Conservation (phyloP, 352 stramenopile genomes). For the Phytophthora agathidicida region DNA sequence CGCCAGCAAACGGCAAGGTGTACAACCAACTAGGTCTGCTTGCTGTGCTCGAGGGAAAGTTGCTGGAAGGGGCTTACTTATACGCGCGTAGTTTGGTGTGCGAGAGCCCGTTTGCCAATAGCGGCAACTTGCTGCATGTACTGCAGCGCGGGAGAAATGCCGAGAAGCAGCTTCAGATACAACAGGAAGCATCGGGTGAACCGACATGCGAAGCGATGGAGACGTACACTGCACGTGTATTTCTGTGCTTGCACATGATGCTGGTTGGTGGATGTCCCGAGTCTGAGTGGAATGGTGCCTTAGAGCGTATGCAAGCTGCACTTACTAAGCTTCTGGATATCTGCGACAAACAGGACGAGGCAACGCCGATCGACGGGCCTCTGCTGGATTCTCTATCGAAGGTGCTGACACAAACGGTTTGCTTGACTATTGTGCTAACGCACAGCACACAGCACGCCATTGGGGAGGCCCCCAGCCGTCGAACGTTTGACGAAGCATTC, state of each 20-base stretch:
- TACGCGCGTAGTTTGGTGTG: conserved; percentile 54
- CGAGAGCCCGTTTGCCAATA: conserved; percentile 42
- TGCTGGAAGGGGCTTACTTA: conserved; percentile 46
- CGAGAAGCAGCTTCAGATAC: conserved; percentile 12
- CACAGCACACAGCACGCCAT: conserved; percentile 28
- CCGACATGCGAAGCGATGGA: conserved; percentile 15
- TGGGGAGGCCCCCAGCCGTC: background rate
- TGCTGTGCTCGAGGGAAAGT: conserved; percentile 38
- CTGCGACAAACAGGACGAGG: conserved; percentile 21
- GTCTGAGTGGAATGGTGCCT: conserved; percentile 3
- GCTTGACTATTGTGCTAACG: conserved; percentile 39
- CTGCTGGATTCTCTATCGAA: conserved; percentile 14
- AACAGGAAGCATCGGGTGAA: conserved; percentile 2
- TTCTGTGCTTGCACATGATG: conserved; percentile 29
- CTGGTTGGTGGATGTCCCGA: conserved; percentile 6
- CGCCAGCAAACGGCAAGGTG: conserved; percentile 54
- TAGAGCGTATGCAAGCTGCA: conserved; percentile 19
- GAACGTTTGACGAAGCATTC: conserved; percentile 16
- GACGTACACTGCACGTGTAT: conserved; percentile 9
- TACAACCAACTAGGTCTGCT: conserved; percentile 69
- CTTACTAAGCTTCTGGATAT: conserved; percentile 19
- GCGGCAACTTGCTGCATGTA: conserved; percentile 46
- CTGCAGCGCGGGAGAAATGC: conserved; percentile 25
- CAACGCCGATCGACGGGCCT: conserved; percentile 12
- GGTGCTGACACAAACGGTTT: conserved; percentile 31